phyloP scores from a whole-genome alignment of 257 asterid genomes.

The Coffea eugenioides region DNA sequence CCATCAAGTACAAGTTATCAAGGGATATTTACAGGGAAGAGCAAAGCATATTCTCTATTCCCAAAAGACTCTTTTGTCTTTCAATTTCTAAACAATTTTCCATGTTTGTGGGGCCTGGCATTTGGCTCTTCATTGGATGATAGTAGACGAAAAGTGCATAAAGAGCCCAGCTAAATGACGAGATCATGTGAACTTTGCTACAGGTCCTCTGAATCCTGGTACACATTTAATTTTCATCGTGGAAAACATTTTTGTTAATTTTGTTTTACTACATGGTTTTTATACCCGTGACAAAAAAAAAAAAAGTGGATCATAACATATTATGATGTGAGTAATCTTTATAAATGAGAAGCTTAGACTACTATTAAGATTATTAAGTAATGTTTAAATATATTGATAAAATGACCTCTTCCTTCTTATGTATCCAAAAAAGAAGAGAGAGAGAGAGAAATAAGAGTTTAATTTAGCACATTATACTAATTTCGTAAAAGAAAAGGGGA shows the following conservation, averaged over 20 bases:
- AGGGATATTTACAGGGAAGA: slow-evolving; percentile 41
- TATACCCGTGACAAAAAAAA: neutral
- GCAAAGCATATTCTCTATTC: slow-evolving; percentile 70
- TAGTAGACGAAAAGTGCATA: slow-evolving; percentile 21
- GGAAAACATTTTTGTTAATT: no score
- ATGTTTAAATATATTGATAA: no score
- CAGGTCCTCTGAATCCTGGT: neutral
- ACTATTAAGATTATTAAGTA: no score
- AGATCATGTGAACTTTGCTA: slow-evolving; percentile 15
- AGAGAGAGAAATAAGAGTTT: no score
- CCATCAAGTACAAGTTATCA: neutral
- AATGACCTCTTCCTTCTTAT: no score
- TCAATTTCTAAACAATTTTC: neutral
- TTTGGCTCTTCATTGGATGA: slow-evolving; percentile 6
- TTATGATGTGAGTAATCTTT: no score
- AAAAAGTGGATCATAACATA: neutral
- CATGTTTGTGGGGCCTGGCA: slow-evolving; percentile 3
- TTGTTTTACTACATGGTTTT: no score
- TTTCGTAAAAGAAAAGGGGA: no score
- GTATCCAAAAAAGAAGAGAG: no score
- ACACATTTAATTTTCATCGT: neutral
- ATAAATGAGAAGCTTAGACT: no score
- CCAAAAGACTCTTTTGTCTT: neutral
- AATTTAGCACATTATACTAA: no score
- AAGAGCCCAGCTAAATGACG: slow-evolving; percentile 10